These are phyloP conservation scores for Erythrophleum ivorense DNA, from an alignment of 331 rosid species.

Conservation along the genomic window DNA sequence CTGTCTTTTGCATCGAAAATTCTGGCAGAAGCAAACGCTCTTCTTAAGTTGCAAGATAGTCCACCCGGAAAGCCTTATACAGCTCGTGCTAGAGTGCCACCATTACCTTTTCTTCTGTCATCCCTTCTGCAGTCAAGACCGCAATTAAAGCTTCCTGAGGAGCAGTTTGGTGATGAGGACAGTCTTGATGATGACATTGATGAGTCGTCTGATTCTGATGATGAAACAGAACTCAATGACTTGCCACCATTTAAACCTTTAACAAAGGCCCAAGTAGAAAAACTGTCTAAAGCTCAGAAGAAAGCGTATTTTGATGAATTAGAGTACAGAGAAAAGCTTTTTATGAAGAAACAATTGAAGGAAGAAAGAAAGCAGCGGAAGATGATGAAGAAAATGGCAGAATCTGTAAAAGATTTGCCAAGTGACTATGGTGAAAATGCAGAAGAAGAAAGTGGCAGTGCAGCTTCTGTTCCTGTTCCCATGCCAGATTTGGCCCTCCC, in stretches of 20 bases:
- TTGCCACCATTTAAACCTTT: conserved; percentile 87
- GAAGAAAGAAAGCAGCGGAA: conserved; percentile 82
- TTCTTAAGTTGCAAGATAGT: conserved; percentile 89
- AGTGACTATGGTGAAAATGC: conserved; percentile 60
- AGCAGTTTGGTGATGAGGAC: conserved; percentile 85
- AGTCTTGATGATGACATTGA: conserved; percentile 72
- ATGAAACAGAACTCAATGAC: conserved; percentile 76
- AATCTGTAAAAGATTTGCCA: conserved; percentile 67
- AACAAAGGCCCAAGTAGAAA: conserved; percentile 74
- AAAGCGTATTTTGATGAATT: conserved; percentile 89
- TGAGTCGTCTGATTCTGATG: conserved; percentile 90
- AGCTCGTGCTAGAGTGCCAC: conserved; percentile 75
- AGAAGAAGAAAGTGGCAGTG: conserved; percentile 76
- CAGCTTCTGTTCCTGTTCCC: conserved; percentile 89
- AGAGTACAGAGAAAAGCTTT: conserved; percentile 88
- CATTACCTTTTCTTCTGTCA: conserved; percentile 86
- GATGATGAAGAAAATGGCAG: conserved; percentile 90
- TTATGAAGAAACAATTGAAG: conserved; percentile 91
- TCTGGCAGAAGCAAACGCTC: conserved; percentile 93
- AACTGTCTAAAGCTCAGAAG: conserved; percentile 78
- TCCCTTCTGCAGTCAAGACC: conserved; percentile 95
- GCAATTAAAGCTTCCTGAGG: conserved; percentile 84
- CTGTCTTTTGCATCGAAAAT: conserved; percentile 96
- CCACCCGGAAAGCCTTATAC: conserved; percentile 82
- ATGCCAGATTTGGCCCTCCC: conserved; percentile 94